Conservation (phyloP, 75 land plant genomes). For the Sequoia sempervirens region DNA sequence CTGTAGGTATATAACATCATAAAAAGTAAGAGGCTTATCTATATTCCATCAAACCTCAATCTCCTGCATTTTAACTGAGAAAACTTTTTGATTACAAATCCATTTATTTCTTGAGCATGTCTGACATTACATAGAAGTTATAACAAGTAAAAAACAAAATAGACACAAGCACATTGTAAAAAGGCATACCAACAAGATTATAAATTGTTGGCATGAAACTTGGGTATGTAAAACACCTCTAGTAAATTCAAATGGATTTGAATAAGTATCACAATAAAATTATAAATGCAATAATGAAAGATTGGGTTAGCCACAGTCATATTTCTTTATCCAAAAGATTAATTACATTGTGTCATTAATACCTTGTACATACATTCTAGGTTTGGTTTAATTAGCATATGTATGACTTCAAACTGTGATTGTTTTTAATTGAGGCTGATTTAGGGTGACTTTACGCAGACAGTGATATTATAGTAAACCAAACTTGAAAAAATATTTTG, state of each 20-base stretch:
- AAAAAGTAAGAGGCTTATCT: neutral
- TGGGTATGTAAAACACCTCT: neutral
- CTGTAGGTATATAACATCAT: slow-evolving; percentile 26
- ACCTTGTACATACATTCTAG: too few species aligned
- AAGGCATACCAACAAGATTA: neutral
- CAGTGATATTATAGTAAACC: too few species aligned
- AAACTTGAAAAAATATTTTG: too few species aligned
- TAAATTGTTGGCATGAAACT: neutral
- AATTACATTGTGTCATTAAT: neutral
- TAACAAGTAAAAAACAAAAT: neutral
- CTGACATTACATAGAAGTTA: neutral
- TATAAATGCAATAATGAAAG: neutral
- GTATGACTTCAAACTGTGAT: neutral
- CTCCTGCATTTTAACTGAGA: neutral
- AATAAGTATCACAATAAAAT: neutral
- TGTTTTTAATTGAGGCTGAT: too few species aligned
- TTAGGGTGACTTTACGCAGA: too few species aligned
- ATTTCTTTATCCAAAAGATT: neutral
- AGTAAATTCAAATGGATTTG: neutral
- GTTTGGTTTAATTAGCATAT: neutral
- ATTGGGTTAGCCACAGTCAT: too few species aligned
- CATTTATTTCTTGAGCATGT: neutral
- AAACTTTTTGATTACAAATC: neutral
- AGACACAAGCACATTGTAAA: neutral
- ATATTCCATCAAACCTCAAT: neutral